Conservation (phyloP, 768 basidiomycete species). For the Holtermannia corniformis region DNA sequence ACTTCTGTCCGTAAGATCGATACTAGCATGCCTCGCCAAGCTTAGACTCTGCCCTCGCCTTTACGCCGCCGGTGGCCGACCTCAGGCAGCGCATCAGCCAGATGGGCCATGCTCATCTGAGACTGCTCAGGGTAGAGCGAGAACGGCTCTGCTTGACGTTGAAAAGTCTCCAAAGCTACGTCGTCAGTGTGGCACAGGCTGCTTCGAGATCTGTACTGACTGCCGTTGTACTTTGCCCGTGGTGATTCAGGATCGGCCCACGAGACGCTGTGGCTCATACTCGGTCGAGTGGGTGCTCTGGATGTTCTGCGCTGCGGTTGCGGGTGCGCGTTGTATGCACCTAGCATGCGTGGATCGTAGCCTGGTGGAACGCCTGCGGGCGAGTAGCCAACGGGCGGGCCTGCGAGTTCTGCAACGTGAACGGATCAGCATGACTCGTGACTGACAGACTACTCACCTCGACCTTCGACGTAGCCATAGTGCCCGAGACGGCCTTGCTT, state of each 20-base stretch:
- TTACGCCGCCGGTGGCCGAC: background rate
- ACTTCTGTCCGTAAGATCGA: too few species aligned
- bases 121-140: background rate
- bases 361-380: conserved; percentile 27
- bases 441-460: conserved; percentile 19
- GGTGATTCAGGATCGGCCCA: conserved; percentile 18
- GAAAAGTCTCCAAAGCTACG: background rate
- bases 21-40: background rate
- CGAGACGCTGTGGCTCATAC: conserved; percentile 2
- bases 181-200: background rate
- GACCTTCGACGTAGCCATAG: conserved; percentile 35
- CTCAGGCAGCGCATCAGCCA: background rate
- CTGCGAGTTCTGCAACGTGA: conserved; percentile 23
- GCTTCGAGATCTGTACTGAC: conserved; percentile 10
- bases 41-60: background rate
- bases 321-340: conserved; percentile 5
- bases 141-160: background rate
- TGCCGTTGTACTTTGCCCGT: conserved; percentile 29
- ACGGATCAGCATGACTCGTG: background rate
- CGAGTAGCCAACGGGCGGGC: conserved; percentile 28
- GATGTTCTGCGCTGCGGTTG: conserved; percentile 5
- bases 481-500: conserved; percentile 32
- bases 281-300: background rate
- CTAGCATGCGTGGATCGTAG: background rate
- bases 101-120: background rate